Evolutionary conservation across 1,284 basidiomycete species (phyloP).

Genomic region (Malassezia equina): DNA sequence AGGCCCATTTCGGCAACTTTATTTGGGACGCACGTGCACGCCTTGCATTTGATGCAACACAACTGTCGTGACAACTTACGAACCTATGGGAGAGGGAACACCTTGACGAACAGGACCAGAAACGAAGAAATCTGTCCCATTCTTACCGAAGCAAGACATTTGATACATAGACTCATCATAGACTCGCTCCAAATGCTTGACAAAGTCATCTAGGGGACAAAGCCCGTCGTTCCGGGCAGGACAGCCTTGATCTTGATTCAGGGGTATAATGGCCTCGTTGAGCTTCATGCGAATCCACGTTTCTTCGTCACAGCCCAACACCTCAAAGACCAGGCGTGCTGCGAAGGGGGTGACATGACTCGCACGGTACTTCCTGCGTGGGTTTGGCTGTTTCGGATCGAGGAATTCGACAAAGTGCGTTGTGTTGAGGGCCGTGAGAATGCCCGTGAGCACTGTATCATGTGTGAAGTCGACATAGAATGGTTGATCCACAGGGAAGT

Average conservation of each 20-base stretch:
- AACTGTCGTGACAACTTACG: neutral
- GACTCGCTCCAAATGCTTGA: constrained; percentile 49
- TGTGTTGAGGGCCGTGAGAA: constrained; percentile 38
- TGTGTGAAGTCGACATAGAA: constrained; percentile 42
- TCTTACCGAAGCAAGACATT: constrained; percentile 31
- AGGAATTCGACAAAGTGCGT: constrained; percentile 30
- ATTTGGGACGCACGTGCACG: constrained; percentile 45
- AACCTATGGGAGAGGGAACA: neutral
- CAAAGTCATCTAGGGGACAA: constrained; percentile 66
- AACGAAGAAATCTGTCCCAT: constrained; percentile 33
- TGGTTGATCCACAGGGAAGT: constrained; percentile 37
- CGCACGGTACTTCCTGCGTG: constrained; percentile 25
- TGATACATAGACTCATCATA: constrained; percentile 34
- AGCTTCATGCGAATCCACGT: constrained; percentile 66
- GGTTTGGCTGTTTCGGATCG: constrained; percentile 19
- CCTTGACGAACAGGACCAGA: constrained; percentile 27
- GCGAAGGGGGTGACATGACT: constrained; percentile 33
- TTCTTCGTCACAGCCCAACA: constrained; percentile 42
- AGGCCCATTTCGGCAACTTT: neutral
- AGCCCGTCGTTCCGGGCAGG: constrained; percentile 60
- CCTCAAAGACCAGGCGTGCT: constrained; percentile 27
- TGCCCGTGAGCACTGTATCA: constrained; percentile 32
- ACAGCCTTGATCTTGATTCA: constrained; percentile 63
- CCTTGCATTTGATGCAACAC: constrained; percentile 58
- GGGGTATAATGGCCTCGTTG: constrained; percentile 57